Conservation (phyloP, 257 asterid species). For the Fraxinus quadrangulata region DNA sequence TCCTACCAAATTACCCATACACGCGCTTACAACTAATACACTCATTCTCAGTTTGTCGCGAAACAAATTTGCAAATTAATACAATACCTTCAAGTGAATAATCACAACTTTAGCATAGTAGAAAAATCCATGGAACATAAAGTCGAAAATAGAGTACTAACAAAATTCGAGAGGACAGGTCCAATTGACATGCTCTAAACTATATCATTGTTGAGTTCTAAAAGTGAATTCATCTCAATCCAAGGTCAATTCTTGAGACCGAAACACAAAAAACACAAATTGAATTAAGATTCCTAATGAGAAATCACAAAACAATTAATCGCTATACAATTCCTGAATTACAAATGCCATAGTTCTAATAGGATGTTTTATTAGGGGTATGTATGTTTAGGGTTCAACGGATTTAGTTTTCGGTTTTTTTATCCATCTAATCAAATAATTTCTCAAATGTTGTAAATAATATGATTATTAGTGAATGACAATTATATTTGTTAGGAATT, state of each 20-base stretch:
- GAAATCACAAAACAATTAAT: background rate
- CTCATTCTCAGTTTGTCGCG: too few relatives aligned
- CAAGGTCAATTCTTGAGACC: constrained; percentile 6
- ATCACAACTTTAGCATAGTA: background rate
- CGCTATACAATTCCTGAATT: too few relatives aligned
- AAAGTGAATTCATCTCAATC: constrained; percentile 45
- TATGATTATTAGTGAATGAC: too few relatives aligned
- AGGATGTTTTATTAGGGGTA: background rate
- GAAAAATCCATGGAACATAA: background rate
- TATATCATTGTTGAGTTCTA: constrained; percentile 65
- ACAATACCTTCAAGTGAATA: background rate
- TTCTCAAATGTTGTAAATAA: too few relatives aligned
- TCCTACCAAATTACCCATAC: background rate
- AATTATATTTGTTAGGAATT: too few relatives aligned
- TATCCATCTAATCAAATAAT: too few relatives aligned
- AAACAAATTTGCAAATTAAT: background rate
- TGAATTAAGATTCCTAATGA: background rate
- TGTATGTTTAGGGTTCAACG: background rate
- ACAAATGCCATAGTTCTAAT: too few relatives aligned
- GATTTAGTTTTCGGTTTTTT: background rate
- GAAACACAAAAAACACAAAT: background rate
- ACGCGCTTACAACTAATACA: too few relatives aligned
- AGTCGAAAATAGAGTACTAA: constrained; percentile 35
- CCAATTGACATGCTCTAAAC: constrained; percentile 76
- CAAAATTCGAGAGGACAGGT: constrained; percentile 85